Base-by-base conservation (phyloP, 1,284 basidiomycete species). In the Caloboletus firmus region DNA sequence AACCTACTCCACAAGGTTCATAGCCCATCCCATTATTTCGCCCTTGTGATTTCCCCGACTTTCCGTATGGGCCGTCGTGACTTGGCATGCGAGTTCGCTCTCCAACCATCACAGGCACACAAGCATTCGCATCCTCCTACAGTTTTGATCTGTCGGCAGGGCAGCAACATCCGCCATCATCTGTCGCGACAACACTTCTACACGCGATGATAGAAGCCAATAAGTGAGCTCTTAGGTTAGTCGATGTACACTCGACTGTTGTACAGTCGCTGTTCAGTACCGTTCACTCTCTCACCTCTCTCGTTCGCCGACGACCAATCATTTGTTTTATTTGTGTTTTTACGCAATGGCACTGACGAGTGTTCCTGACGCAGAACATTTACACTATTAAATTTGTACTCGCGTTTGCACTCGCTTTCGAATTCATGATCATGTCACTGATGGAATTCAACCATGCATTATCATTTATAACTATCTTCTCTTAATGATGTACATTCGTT, bases 1-100 rank as follows among this genome's bases (percentile, higher is more conserved):
- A 78, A 59, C 76, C 78, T 35, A 78, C 76, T 31, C 76, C 76
- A 11, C 78, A 79, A 57, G 76, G 76, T 28, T 72, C 74, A 59
- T 78, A 57, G 63, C 45, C 10, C 24, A 13, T 45, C 42, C 32
- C 37, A 36, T 15, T 52, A 37, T 34, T 49, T 48, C 24, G 18
- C 20, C 43, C 39, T 34, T 34, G 43, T 41, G 45, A 36, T 53
- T 45, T 52, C 13, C 30, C 35, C 40, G 51, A 45, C 44, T 51
- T 43, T 45, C 52, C 51, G 45, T 45, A 18, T 49, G 60, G 60
- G 45, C 20, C 20, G 31, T 48, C 57, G 45, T 52, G 42, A 49
- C 51, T 9, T 34, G 52, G 37, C 53, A 47, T 42, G 44, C 62
- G 42, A 40, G 34, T 30, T 42, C 34, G 55, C 49, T 46, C n/a